Percentiles rank a stretch among this genome's conserved stretches.
These are phyloP conservation scores for Plasmodium yoelii DNA, from an alignment of 169 alveolate genomes.

Conservation along the genomic window DNA sequence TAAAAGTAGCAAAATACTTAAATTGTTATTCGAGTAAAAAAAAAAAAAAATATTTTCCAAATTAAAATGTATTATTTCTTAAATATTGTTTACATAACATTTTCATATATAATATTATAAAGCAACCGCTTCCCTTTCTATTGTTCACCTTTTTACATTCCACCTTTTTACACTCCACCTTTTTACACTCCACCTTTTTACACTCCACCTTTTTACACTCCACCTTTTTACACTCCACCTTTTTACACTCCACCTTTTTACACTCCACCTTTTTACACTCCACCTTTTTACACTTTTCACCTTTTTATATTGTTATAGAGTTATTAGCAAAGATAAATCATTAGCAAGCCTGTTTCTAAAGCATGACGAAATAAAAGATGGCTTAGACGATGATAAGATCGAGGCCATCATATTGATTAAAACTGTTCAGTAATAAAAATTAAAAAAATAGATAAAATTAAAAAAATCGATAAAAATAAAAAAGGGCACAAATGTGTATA, in stretches of 20 bases:
- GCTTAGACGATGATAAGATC: conserved; percentile 9
- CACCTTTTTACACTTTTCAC: too few relatives aligned
- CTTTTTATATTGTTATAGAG: conserved; percentile 13
- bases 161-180: too few relatives aligned
- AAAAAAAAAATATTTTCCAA: neutral
- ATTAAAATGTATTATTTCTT: neutral
- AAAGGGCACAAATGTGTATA: neutral
- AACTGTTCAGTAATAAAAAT: conserved; percentile 39
- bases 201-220: too few relatives aligned
- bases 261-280: too few relatives aligned
- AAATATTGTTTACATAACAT: too few relatives aligned
- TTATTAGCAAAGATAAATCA: conserved; percentile 17
- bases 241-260: too few relatives aligned
- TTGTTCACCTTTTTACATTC: too few relatives aligned
- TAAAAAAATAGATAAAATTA: neutral
- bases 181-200: too few relatives aligned
- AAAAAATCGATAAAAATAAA: too few relatives aligned
- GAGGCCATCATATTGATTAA: conserved; percentile 35
- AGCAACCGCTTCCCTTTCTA: too few relatives aligned
- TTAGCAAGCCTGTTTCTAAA: conserved; percentile 1
- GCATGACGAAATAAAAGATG: conserved; percentile 46
- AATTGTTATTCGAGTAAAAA: conserved; percentile 32
- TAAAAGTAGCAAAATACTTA: conserved; percentile 29
- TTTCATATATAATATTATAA: neutral
- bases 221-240: too few relatives aligned